A percentile compares a stretch with the other conserved stretches of the same genome.
phyloP scores from a whole-genome alignment of 2,329 filamentous ascomycete genomes.

The Diaporthe batatas region DNA sequence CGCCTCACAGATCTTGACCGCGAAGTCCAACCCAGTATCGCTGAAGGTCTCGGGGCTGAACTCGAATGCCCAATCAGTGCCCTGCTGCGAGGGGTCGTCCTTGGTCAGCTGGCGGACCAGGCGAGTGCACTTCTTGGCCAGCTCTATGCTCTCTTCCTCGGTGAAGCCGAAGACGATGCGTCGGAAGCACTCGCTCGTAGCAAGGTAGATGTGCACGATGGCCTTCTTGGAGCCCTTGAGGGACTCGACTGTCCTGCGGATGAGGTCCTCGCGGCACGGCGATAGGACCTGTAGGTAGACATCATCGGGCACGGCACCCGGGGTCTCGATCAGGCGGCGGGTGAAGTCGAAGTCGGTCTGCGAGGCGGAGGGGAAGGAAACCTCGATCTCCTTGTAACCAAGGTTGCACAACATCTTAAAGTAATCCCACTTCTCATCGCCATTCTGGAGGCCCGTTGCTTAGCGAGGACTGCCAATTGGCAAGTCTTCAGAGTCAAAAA shows the following conservation, averaged over 20 bases:
- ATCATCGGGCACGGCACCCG: conserved; percentile 86
- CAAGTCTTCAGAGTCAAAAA: conserved; percentile 24
- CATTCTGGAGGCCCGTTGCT: conserved; percentile 69
- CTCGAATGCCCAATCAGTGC: conserved; percentile 81
- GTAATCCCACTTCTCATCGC: conserved; percentile 94
- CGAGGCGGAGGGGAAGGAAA: conserved; percentile 94
- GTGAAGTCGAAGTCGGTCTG: conserved; percentile 98
- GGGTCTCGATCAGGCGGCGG: conserved; percentile 85
- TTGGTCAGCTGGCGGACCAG: conserved; percentile 93
- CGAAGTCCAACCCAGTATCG: conserved; percentile 87
- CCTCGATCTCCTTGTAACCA: conserved; percentile 98
- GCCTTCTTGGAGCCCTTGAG: conserved; percentile 92
- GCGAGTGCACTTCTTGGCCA: conserved; percentile 88
- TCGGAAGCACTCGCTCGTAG: conserved; percentile 96
- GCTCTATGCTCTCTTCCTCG: conserved; percentile 82
- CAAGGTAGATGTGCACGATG: conserved; percentile 94
- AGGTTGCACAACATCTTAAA: conserved; percentile 94
- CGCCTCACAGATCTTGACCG: conserved; percentile 86
- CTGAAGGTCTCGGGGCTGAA: conserved; percentile 93
- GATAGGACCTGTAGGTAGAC: conserved; percentile 93
- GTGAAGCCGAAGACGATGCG: conserved; percentile 90
- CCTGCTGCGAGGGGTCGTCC: conserved; percentile 70
- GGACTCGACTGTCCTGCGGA: conserved; percentile 89
- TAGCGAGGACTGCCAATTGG: conserved; percentile 11
- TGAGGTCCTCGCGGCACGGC: conserved; percentile 92